These are phyloP conservation scores for Gaeumannomyces tritici DNA, from an alignment of 2,329 filamentous ascomycete species.

Conservation along the genomic window DNA sequence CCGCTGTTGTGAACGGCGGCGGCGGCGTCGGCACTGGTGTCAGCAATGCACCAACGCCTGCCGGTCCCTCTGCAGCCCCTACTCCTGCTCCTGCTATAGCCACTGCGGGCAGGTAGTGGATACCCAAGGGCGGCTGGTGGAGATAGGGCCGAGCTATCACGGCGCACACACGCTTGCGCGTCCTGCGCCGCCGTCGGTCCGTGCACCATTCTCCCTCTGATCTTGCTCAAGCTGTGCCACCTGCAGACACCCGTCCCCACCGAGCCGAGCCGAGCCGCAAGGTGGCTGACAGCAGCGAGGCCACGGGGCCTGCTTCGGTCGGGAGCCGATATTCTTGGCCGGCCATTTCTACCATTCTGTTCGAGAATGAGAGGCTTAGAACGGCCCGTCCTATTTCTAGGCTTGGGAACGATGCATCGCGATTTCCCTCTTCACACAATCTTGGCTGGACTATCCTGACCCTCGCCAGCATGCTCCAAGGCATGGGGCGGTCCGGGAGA, in stretches of 20 bases:
- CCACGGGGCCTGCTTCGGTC: too few species aligned
- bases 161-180: not conserved
- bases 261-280: not conserved
- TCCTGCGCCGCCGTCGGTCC: not conserved
- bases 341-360: too few species aligned
- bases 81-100: not conserved
- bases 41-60: not conserved
- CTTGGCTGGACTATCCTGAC: not conserved
- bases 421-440: not conserved
- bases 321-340: too few species aligned
- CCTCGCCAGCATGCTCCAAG: not conserved
- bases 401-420: not conserved
- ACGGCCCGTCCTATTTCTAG: not conserved
- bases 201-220: not conserved
- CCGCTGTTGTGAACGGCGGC: constrained; percentile 5
- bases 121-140: not conserved
- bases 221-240: not conserved
- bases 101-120: not conserved
- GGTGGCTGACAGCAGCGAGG: not conserved
- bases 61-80: not conserved
- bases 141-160: not conserved
- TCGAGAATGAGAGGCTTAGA: too few species aligned
- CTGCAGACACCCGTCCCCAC: not conserved
- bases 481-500: not conserved
- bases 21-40: not conserved